These are phyloP conservation scores for Saccharum officinarum DNA, from an alignment of 176 grass and related monocot species.

Conservation along the genomic window DNA sequence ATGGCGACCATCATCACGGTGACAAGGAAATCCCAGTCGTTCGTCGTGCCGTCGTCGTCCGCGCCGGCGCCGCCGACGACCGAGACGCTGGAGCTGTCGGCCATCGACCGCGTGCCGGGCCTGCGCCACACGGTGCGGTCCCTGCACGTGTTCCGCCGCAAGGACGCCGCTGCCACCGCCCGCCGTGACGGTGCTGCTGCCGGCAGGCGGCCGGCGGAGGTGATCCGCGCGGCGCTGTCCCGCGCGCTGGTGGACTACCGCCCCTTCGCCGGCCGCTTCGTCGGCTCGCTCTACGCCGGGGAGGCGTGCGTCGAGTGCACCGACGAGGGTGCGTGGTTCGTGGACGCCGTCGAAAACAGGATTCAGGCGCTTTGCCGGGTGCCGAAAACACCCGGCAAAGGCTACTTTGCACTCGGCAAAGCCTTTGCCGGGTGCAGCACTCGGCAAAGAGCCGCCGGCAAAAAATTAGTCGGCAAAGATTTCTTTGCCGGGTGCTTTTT, in stretches of 20 bases:
- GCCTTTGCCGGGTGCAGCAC: no score
- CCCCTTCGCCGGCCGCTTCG: constrained; percentile 69
- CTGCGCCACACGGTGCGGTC: constrained; percentile 65
- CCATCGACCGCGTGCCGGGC: constrained; percentile 62
- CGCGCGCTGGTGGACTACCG: constrained; percentile 59
- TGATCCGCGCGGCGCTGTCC: constrained; percentile 57
- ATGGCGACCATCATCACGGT: constrained; percentile 31
- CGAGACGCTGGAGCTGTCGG: constrained; percentile 42
- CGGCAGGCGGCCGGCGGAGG: constrained; percentile 18
- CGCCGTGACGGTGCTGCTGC: not conserved
- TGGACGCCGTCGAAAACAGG: constrained; percentile 56
- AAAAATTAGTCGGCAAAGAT: no score
- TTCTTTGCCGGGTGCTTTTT: no score
- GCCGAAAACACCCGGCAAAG: no score
- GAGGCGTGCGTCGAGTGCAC: constrained; percentile 59
- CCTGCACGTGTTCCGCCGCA: constrained; percentile 57
- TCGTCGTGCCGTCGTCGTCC: constrained; percentile 38
- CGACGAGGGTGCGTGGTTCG: constrained; percentile 64
- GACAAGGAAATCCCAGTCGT: constrained; percentile 31
- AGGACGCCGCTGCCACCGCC: not conserved
- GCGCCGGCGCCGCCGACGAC: not conserved
- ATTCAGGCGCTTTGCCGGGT: no score
- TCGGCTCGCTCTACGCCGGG: not conserved
- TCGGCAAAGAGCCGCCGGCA: no score
- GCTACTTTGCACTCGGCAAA: no score